phyloP scores from a whole-genome alignment of 2,329 filamentous ascomycete genomes.

The Claviceps sp. region DNA sequence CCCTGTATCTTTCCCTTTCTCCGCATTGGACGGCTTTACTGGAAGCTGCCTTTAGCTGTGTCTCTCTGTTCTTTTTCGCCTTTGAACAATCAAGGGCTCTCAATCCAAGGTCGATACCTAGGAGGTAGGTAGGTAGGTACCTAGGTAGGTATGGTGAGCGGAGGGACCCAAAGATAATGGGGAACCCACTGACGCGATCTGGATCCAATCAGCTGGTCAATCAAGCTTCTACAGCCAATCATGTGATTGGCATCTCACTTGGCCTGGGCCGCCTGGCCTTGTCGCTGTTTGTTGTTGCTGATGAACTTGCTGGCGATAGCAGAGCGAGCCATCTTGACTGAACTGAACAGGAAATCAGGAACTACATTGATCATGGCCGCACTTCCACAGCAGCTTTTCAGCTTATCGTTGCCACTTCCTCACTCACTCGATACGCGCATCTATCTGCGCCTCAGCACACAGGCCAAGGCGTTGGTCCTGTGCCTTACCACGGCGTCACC shows the following conservation, averaged over 20 bases:
- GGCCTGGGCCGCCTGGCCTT: background rate
- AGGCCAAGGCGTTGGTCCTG: slow-evolving; percentile 43
- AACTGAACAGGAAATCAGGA: background rate
- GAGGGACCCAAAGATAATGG: too few relatives aligned
- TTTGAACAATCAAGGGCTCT: too few relatives aligned
- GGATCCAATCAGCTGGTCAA: background rate
- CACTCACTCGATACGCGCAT: slow-evolving; percentile 46
- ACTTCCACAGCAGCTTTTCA: background rate
- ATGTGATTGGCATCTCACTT: slow-evolving; percentile 5
- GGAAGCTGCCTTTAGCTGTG: too few relatives aligned
- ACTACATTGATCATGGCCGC: background rate
- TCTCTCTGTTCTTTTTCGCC: too few relatives aligned
- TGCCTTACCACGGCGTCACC: slow-evolving; percentile 45
- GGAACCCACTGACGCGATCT: too few relatives aligned
- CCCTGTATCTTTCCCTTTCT: background rate
- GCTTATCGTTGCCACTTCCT: slow-evolving; percentile 46
- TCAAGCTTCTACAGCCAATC: slow-evolving; percentile 6
- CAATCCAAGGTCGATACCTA: too few relatives aligned
- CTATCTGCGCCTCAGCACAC: slow-evolving; percentile 45
- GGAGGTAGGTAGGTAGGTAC: too few relatives aligned
- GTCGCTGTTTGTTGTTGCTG: background rate
- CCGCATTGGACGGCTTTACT: background rate
- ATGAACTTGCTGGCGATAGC: background rate
- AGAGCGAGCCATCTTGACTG: background rate
- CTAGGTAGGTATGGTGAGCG: too few relatives aligned